phyloP scores from a whole-genome alignment of 2,329 filamentous ascomycete genomes.

The Aciculosporium take region DNA sequence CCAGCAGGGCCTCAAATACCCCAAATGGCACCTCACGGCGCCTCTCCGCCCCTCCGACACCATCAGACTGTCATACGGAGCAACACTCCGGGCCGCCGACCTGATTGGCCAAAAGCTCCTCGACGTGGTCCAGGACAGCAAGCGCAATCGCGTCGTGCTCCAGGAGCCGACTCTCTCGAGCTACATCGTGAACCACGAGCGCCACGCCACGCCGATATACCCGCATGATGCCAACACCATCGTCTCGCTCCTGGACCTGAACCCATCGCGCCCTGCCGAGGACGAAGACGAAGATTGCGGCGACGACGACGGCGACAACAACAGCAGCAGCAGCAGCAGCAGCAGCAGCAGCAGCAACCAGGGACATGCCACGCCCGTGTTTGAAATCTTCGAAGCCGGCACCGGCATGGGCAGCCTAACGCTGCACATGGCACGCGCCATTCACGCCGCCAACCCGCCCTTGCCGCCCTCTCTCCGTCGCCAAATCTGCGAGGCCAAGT shows the following conservation, averaged over 20 bases:
- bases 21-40: constrained; percentile 25
- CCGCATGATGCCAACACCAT: constrained; percentile 62
- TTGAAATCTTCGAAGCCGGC: constrained; percentile 72
- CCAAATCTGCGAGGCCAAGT: constrained; percentile 13
- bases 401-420: constrained; percentile 76
- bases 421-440: constrained; percentile 57
- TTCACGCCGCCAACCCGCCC: constrained; percentile 56
- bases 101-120: constrained; percentile 50
- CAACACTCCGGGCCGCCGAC: constrained; percentile 32
- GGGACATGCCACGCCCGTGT: constrained; percentile 25
- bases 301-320: too few species aligned
- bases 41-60: constrained; percentile 18
- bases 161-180: constrained; percentile 56
- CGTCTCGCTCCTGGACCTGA: constrained; percentile 61
- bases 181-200: constrained; percentile 53
- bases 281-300: constrained; percentile 16
- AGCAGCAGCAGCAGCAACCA: constrained; percentile 13
- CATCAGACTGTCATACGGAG: constrained; percentile 29
- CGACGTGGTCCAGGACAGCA: constrained; percentile 42
- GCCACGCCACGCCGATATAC: constrained; percentile 64
- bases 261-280: constrained; percentile 33
- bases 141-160: constrained; percentile 36
- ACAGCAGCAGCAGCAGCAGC: too few species aligned
- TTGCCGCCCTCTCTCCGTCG: constrained; percentile 28
- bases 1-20: constrained; percentile 21